These are phyloP conservation scores for Rhynchosporium graminicola DNA, from an alignment of 2,329 filamentous ascomycete genomes.

Conservation along the genomic window DNA sequence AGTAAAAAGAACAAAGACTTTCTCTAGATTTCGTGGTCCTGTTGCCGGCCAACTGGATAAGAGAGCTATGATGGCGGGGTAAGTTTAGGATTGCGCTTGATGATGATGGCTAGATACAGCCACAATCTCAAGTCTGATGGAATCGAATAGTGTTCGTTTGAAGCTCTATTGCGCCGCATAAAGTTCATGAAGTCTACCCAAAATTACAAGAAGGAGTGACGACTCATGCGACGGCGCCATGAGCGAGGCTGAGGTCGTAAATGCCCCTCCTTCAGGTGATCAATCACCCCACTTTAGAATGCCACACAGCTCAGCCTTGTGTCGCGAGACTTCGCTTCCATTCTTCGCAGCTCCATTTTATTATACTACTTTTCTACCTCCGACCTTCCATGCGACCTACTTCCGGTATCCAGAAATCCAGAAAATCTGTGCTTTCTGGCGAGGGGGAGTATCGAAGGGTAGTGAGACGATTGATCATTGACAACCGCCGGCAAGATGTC, in stretches of 20 bases:
- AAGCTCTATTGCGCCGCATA: no score
- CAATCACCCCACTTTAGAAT: background rate
- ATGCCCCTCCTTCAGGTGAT: conserved; percentile 10
- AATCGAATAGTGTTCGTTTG: no score
- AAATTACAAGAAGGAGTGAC: background rate
- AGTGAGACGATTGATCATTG: background rate
- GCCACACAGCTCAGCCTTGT: conserved; percentile 5
- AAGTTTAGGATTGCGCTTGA: no score
- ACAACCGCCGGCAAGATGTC: conserved; percentile 10
- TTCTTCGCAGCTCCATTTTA: background rate
- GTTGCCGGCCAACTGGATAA: background rate
- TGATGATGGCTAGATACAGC: no score
- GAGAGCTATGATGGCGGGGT: background rate
- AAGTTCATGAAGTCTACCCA: background rate
- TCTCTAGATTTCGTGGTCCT: background rate
- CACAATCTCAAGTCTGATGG: no score
- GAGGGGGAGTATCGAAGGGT: background rate
- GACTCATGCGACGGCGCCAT: background rate
- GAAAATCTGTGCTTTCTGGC: background rate
- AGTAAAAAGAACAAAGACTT: background rate
- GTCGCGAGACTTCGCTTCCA: background rate
- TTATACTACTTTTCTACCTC: no score
- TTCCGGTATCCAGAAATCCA: background rate
- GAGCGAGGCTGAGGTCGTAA: conserved; percentile 3
- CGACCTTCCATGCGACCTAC: background rate